A percentile compares a stretch with the other conserved stretches of the same genome.
phyloP scores from a whole-genome alignment of 108 stramenopile genomes.

The Pseudonitzschia pungens region DNA sequence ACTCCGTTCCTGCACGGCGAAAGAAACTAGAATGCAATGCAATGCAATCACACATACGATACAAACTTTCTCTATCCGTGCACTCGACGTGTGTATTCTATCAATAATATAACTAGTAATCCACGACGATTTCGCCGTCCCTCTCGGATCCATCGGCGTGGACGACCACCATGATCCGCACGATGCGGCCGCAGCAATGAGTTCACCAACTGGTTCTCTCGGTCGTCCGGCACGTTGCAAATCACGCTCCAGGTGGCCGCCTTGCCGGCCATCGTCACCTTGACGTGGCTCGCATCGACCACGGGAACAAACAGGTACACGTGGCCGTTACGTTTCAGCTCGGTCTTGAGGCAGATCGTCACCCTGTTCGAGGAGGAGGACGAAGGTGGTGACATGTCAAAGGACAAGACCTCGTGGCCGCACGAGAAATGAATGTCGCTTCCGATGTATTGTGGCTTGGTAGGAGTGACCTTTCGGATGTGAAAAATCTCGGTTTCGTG shows the following conservation, averaged over 20 bases:
- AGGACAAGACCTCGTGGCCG: conserved; percentile 79
- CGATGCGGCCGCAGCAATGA: conserved; percentile 44
- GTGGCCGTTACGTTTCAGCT: conserved; percentile 57
- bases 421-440: conserved; percentile 90
- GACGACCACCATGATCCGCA: conserved; percentile 47
- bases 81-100: neutral
- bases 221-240: conserved; percentile 51
- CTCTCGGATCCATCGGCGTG: conserved; percentile 37
- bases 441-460: conserved; percentile 81
- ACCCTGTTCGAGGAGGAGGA: conserved; percentile 23
- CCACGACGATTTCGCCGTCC: conserved; percentile 46
- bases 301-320: conserved; percentile 66
- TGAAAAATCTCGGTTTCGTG: conserved; percentile 89
- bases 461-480: conserved; percentile 73
- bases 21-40: no score
- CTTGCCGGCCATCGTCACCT: conserved; percentile 48
- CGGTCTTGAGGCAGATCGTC: conserved; percentile 51
- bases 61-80: neutral
- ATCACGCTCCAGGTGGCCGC: conserved; percentile 48
- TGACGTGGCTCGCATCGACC: conserved; percentile 36
- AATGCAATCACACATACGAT: no score
- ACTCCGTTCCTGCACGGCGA: no score
- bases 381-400: conserved; percentile 26
- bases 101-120: conserved; percentile 15
- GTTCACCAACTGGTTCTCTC: conserved; percentile 8